phyloP scores from a whole-genome alignment of 768 basidiomycete genomes.

The Rhodotorula babjevae region DNA sequence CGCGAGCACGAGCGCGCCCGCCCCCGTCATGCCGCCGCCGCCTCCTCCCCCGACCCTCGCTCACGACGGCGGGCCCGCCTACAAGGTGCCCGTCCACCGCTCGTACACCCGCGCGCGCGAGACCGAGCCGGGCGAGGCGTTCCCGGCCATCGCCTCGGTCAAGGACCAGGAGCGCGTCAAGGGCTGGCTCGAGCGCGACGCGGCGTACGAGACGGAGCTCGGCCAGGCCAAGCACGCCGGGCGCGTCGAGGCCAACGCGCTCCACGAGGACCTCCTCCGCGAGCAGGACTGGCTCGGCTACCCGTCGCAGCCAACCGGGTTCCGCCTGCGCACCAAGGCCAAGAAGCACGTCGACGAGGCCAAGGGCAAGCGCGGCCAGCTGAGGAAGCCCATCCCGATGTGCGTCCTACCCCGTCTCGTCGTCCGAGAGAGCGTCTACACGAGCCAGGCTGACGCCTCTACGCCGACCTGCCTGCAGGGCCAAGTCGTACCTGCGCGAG shows the following conservation, averaged over 20 bases:
- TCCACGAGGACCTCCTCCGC: conserved; percentile 15
- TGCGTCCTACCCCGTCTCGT: neutral
- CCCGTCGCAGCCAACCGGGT: neutral
- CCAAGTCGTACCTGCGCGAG: conserved; percentile 46
- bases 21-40: neutral
- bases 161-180: conserved; percentile 26
- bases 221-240: conserved; percentile 1
- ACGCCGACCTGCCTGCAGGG: too few relatives aligned
- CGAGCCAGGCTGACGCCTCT: neutral
- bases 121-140: conserved; percentile 24
- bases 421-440: neutral
- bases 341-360: conserved; percentile 17
- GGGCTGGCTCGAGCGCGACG: conserved; percentile 31
- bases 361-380: conserved; percentile 12
- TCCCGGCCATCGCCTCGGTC: conserved; percentile 10
- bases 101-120: conserved; percentile 6
- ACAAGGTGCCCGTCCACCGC: conserved; percentile 18
- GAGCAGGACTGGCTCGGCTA: conserved; percentile 41
- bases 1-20: neutral
- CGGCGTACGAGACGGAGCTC: conserved; percentile 19
- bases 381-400: conserved; percentile 26
- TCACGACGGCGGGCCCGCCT: conserved; percentile 14
- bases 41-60: neutral
- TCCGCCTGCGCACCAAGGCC: conserved; percentile 12
- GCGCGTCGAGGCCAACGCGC: neutral